Percentiles rank a stretch among this genome's conserved stretches.
Evolutionary conservation across 345 rosid genomes (phyloP).

Genomic region (Capsella bursapastoris): DNA sequence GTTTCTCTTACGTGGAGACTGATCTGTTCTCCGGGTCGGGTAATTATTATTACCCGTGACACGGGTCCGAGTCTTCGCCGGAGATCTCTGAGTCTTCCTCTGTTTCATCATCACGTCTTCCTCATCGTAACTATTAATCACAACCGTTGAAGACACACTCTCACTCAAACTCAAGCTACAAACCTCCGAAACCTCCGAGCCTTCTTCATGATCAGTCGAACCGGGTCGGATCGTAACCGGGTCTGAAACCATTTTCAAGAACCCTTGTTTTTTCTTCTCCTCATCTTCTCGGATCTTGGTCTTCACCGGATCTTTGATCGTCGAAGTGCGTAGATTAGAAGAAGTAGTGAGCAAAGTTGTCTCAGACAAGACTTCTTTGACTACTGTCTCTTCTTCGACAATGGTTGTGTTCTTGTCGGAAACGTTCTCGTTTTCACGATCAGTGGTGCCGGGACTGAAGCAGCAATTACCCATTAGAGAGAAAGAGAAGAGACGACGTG

Average conservation of each 20-base stretch:
- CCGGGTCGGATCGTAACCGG: slow-evolving; percentile 23
- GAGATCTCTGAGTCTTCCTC: slow-evolving; percentile 56
- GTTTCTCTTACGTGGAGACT: slow-evolving; percentile 56
- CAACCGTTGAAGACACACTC: slow-evolving; percentile 60
- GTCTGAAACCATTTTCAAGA: not conserved
- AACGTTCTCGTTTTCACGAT: slow-evolving; percentile 15
- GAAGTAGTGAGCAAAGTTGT: slow-evolving; percentile 46
- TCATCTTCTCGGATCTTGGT: slow-evolving; percentile 40
- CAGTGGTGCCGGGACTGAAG: slow-evolving; percentile 48
- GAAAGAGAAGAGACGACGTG: slow-evolving; percentile 12
- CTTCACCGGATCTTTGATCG: slow-evolving; percentile 37
- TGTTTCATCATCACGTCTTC: slow-evolving; percentile 51
- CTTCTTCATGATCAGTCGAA: slow-evolving; percentile 41
- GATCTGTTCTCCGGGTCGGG: slow-evolving; percentile 59
- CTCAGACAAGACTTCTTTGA: slow-evolving; percentile 83
- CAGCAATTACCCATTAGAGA: slow-evolving; percentile 74
- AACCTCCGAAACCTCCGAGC: slow-evolving; percentile 68
- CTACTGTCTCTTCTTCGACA: slow-evolving; percentile 74
- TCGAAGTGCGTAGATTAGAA: slow-evolving; percentile 3
- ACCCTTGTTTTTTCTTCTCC: slow-evolving; percentile 20
- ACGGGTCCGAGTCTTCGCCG: slow-evolving; percentile 56
- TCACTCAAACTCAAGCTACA: slow-evolving; percentile 74
- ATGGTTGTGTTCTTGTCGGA: slow-evolving; percentile 37
- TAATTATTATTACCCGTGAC: slow-evolving; percentile 45
- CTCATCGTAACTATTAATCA: slow-evolving; percentile 45